A percentile compares a stretch with the other conserved stretches of the same genome.
These are phyloP conservation scores for Sanghuangporus baumii DNA, from an alignment of 1,284 basidiomycete species.

Conservation along the genomic window DNA sequence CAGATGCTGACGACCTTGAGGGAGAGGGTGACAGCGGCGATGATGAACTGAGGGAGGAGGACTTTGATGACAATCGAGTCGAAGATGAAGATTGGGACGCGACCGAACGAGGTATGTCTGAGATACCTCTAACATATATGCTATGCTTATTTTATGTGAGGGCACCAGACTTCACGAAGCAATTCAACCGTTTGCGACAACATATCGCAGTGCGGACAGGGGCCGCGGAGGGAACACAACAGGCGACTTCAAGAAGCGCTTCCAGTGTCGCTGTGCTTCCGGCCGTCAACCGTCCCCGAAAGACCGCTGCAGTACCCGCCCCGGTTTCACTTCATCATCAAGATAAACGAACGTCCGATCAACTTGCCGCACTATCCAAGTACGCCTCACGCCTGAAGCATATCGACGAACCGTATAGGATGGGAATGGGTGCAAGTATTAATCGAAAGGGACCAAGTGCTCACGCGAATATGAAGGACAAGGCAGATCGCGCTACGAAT, in stretches of 20 bases:
- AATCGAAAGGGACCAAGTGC: constrained; percentile 88
- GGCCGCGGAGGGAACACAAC: constrained; percentile 46
- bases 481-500: constrained; percentile 88
- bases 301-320: constrained; percentile 5
- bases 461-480: constrained; percentile 84
- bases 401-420: constrained; percentile 64
- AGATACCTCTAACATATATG: neutral
- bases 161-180: constrained; percentile 86
- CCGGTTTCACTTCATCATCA: constrained; percentile 23
- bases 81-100: constrained; percentile 60
- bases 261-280: constrained; percentile 57
- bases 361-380: constrained; percentile 64
- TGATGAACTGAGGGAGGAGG: constrained; percentile 35
- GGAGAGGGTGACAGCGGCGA: constrained; percentile 35
- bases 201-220: constrained; percentile 73
- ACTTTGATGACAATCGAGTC: constrained; percentile 52
- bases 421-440: constrained; percentile 77
- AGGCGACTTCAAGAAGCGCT: constrained; percentile 42
- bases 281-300: constrained; percentile 64
- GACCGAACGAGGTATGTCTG: constrained; percentile 36
- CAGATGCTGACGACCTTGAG: constrained; percentile 34
- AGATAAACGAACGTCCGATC: constrained; percentile 58
- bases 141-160: neutral
- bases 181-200: constrained; percentile 88
- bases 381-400: constrained; percentile 64